A percentile compares a stretch with the other conserved stretches of the same genome.
Evolutionary conservation across 352 stramenopile genomes (phyloP).

Genomic region (Globisporangium mamillatum): DNA sequence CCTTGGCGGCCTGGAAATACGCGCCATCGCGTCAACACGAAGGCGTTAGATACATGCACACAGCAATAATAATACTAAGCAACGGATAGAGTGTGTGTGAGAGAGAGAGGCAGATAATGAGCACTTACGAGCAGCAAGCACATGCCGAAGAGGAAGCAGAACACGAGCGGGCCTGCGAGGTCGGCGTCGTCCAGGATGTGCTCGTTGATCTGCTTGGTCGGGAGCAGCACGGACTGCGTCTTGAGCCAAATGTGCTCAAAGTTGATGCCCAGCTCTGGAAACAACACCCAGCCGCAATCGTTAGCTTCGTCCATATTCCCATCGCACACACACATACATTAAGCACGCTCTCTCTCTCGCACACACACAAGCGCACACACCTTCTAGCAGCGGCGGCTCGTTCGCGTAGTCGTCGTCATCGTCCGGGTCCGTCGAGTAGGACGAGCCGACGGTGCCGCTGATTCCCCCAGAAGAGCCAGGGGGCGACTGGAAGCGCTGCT

Average conservation of each 20-base stretch:
- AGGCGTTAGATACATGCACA: conserved; percentile 7
- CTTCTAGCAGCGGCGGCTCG: conserved; percentile 96
- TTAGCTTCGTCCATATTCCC: background rate
- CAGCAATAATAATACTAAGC: background rate
- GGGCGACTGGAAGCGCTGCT: conserved; percentile 21
- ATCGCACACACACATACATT: too few relatives aligned
- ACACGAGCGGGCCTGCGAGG: conserved; percentile 93
- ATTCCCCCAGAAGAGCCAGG: conserved; percentile 21
- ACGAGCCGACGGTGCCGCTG: conserved; percentile 13
- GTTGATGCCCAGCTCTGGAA: conserved; percentile 95
- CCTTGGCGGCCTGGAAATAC: conserved; percentile 72
- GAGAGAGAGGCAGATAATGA: background rate
- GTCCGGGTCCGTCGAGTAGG: conserved; percentile 22
- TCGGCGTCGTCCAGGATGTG: conserved; percentile 92
- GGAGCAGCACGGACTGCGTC: conserved; percentile 93
- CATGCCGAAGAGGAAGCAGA: conserved; percentile 93
- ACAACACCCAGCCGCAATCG: background rate
- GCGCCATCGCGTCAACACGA: conserved; percentile 7
- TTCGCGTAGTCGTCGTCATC: conserved; percentile 92
- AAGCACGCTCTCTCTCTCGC: too few relatives aligned
- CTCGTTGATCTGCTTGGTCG: conserved; percentile 88
- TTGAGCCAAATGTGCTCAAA: conserved; percentile 97
- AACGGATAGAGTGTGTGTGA: background rate
- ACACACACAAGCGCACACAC: conserved; percentile 21
- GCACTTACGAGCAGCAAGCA: conserved; percentile 89